Base-by-base conservation (phyloP, 305 asterid species). In the Striga hermonthica region DNA sequence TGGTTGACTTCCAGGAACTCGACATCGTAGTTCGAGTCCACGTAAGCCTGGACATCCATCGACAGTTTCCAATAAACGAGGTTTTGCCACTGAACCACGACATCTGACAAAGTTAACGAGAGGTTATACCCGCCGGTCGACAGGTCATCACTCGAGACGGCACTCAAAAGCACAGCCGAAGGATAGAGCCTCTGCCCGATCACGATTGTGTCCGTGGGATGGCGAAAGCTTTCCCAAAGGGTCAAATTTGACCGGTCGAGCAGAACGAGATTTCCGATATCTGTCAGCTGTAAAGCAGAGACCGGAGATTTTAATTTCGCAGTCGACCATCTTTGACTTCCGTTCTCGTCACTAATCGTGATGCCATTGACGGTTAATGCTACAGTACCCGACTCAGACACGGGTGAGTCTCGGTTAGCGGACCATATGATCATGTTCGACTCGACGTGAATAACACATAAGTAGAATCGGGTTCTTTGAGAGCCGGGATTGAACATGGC, bases 201-300 rank as follows among this genome's bases (percentile, higher is more conserved):
- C 75, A 86, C 95, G 59, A 89, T 57, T 0, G 94, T 82, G 71
- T 89, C 92, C 0, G 90, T 82, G 1, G 96, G 96, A 67, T 71
- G 6, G 12, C 16, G 37, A 53, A 77, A 89, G 73, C 96, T 89
- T 47, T 89, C 85, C 96, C 95, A 86, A 2, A 86, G 71, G 39
- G 84, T 72, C 35, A 3, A 28, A 47, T 86, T 86, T 16, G 74
- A 69, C 41, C 53, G 75, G 65, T 78, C 85, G 12, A 86, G 90
- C 80, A 89, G 54, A 31, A 86, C 15, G 11, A 89, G 87, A 66
- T 84, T 89, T 43, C 96, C 95, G 3, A 64, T 37, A 13, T 81
- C 89, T 7, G 78, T 74, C 1, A 89, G 75, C 49, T 55, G 81
- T 15, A 89, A 44, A 0, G 84, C 69, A 9, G 75, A 73, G 0